Percentiles rank a stretch among this genome's conserved stretches.
phyloP scores from a whole-genome alignment of 1,284 basidiomycete genomes.

The Trichosporon coremiiforme region DNA sequence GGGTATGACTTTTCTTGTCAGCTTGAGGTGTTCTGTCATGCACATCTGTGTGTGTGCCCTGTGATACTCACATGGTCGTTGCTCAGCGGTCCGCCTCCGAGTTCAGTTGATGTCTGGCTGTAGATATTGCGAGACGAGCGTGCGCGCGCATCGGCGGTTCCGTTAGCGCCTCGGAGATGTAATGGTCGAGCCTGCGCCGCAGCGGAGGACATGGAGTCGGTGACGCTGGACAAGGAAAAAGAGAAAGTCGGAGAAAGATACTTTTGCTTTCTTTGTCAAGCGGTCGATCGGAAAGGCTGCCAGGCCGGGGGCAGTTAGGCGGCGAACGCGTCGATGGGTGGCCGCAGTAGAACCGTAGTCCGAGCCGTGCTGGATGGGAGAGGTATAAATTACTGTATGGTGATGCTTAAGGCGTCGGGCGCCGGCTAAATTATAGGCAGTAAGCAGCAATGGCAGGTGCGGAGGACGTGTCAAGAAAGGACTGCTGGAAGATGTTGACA shows the following conservation, averaged over 20 bases:
- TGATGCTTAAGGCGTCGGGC: background rate
- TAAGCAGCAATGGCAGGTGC: background rate
- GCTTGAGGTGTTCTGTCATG: background rate
- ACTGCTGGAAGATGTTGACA: conserved; percentile 14
- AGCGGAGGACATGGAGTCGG: conserved; percentile 19
- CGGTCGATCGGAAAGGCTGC: background rate
- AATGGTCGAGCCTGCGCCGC: conserved; percentile 18
- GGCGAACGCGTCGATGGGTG: background rate
- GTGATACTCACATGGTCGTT: conserved; percentile 28
- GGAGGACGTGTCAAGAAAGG: conserved; percentile 17
- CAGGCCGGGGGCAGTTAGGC: background rate
- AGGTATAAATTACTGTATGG: conserved; percentile 13
- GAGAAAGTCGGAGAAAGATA: background rate
- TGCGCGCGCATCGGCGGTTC: conserved; percentile 21
- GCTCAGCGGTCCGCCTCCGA: conserved; percentile 41
- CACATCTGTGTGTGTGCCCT: background rate
- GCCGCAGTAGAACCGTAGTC: background rate
- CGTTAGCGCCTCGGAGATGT: conserved; percentile 21
- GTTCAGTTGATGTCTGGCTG: conserved; percentile 27
- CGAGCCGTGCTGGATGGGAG: background rate
- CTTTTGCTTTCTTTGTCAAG: conserved; percentile 11
- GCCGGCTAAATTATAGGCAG: background rate
- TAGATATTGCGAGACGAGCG: conserved; percentile 32
- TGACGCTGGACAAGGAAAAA: background rate
- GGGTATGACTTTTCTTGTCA: conserved; percentile 9